These are phyloP conservation scores for Paecilomyces fulvus DNA, from an alignment of 2,329 filamentous ascomycete species.

Conservation along the genomic window DNA sequence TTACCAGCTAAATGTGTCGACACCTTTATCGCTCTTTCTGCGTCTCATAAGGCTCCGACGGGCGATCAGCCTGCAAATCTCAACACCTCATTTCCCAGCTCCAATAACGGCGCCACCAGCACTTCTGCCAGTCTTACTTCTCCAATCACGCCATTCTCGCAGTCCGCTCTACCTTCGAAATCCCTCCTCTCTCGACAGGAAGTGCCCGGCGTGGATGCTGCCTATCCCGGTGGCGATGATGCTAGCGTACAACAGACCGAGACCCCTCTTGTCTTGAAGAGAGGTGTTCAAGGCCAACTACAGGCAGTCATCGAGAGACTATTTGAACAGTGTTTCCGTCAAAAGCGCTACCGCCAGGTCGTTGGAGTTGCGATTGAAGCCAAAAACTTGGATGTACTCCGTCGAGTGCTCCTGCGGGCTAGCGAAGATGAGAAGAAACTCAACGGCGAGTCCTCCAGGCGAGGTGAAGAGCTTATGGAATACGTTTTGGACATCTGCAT, in stretches of 20 bases:
- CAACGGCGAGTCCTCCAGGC: slow-evolving; percentile 44
- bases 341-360: slow-evolving; percentile 87
- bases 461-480: slow-evolving; percentile 89
- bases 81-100: slow-evolving; percentile 67
- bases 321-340: slow-evolving; percentile 79
- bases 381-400: slow-evolving; percentile 79
- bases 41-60: slow-evolving; percentile 44
- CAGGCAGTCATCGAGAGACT: slow-evolving; percentile 78
- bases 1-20: slow-evolving; percentile 78
- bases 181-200: slow-evolving; percentile 80
- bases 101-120: slow-evolving; percentile 55
- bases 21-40: slow-evolving; percentile 82
- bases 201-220: slow-evolving; percentile 52
- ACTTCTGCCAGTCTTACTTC: slow-evolving; percentile 64
- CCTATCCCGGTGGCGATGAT: slow-evolving; percentile 48
- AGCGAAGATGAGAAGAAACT: slow-evolving; percentile 74
- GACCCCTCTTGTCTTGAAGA: slow-evolving; percentile 57
- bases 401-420: slow-evolving; percentile 79
- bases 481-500: slow-evolving; percentile 95
- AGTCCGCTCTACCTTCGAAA: slow-evolving; percentile 86
- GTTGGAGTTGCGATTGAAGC: slow-evolving; percentile 95
- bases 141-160: slow-evolving; percentile 89
- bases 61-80: slow-evolving; percentile 56
- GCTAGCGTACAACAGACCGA: slow-evolving; percentile 47
- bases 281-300: slow-evolving; percentile 68